Evolutionary conservation across 1,139 yeast species (phyloP), one percentile per base, ranked within the genome.

Genomic region (Nakaseomyces delphensis): DNA sequence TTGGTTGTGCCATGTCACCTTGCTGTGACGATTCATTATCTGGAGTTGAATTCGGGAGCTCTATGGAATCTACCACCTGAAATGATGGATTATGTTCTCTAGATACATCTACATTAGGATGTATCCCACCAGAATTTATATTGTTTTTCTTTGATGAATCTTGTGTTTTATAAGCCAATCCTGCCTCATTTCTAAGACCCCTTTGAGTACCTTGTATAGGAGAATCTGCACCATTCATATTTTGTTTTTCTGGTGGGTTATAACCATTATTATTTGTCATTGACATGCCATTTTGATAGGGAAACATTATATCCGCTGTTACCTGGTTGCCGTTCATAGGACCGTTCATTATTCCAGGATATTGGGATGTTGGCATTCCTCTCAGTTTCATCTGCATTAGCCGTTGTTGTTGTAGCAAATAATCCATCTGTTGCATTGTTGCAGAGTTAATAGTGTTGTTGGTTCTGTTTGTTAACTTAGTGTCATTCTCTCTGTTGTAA

Each of bases 311-410:
- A 7, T 28, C 31, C 14, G 31, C 31, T 16, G 21, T 8, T 14
- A 9, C 32, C 13, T 16, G 23, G 23, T 19, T 31, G 11, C 14
- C 23, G 13, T 16, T 18, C 35, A 18, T 31, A 8, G 35, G 15
- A 11, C 15, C 15, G 15, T 16, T 19, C 35, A 18, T 18, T 23
- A 31, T 31, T 18, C 21, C 35, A 2, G 21, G 35, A 31, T 8
- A 31, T 31, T 31, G 35, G 6, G 35, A 31, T 9, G 13, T 13
- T 18, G 10, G n/a, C n/a, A 31, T 31, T 2, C 35, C 35, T 31
- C 35, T 31, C 35, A 31, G 16, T 4, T 18, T 31, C 35, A 31
- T 14, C 11, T 27, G 30, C 30, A 29, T 31, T 23, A 31, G 16
- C 13, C 23, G 10, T 19, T 19, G 23, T 16, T 31, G 21, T 18